Conservation (phyloP, 495 filamentous ascomycete genomes). For the Xylaria acuta region DNA sequence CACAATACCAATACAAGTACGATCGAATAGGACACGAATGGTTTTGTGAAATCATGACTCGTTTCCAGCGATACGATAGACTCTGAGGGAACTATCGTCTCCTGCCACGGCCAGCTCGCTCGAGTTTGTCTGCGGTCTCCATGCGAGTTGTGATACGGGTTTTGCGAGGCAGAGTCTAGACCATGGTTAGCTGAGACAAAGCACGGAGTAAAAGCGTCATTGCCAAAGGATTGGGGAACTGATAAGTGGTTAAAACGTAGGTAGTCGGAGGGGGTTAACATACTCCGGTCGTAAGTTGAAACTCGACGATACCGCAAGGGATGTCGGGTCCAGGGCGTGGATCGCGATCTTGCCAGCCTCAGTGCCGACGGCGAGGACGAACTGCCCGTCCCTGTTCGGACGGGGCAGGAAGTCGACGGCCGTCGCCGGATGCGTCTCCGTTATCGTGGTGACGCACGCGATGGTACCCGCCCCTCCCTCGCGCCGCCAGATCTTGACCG, state of each 20-base stretch:
- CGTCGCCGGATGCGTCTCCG: slow-evolving; percentile 68
- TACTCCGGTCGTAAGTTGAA: slow-evolving; percentile 53
- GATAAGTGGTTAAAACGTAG: too few relatives aligned
- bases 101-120: slow-evolving; percentile 78
- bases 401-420: slow-evolving; percentile 70
- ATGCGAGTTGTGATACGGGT: slow-evolving; percentile 75
- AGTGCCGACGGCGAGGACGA: slow-evolving; percentile 71
- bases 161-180: slow-evolving; percentile 66
- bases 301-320: slow-evolving; percentile 52
- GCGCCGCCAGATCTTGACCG: slow-evolving; percentile 76
- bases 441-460: slow-evolving; percentile 59
- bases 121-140: slow-evolving; percentile 63
- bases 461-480: slow-evolving; percentile 27
- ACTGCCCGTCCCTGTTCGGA: slow-evolving; percentile 41
- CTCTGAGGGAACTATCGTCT: slow-evolving; percentile 79
- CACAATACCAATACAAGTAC: neutral
- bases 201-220: neutral
- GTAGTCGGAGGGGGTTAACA: slow-evolving; percentile 27
- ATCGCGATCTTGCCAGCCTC: slow-evolving; percentile 63
- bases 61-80: slow-evolving; percentile 63
- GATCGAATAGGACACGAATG: slow-evolving; percentile 5
- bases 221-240: too few relatives aligned
- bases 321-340: slow-evolving; percentile 46
- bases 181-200: neutral
- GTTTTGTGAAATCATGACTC: slow-evolving; percentile 22